Evolutionary conservation across 2,329 filamentous ascomycete genomes (phyloP).

Genomic region (Hyphodiscus sp.): DNA sequence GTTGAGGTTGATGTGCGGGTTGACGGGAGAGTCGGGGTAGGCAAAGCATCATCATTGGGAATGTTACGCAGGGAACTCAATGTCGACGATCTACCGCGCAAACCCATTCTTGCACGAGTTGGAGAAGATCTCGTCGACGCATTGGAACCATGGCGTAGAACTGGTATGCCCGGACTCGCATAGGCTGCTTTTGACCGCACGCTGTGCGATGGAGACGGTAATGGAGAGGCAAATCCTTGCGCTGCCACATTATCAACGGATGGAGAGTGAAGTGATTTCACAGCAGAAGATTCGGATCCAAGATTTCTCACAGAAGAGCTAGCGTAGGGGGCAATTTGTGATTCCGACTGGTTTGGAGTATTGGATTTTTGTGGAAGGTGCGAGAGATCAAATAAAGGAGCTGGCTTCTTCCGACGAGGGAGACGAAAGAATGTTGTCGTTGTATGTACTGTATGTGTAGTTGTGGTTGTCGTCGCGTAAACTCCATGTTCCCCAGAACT

Average conservation of each 20-base stretch:
- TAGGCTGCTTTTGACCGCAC: constrained; percentile 19
- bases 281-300: constrained; percentile 25
- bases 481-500: constrained; percentile 64
- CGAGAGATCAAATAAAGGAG: constrained; percentile 78
- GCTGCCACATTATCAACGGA: constrained; percentile 20
- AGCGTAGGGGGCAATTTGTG: constrained; percentile 34
- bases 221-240: constrained; percentile 19
- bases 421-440: constrained; percentile 76
- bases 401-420: constrained; percentile 66
- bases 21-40: constrained; percentile 51
- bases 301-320: constrained; percentile 36
- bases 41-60: constrained; percentile 63
- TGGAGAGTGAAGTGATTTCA: constrained; percentile 36
- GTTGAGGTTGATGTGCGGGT: constrained; percentile 74
- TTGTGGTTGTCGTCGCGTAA: constrained; percentile 52
- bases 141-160: constrained; percentile 55
- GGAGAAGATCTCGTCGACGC: constrained; percentile 65
- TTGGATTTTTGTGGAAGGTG: constrained; percentile 75
- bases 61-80: constrained; percentile 73
- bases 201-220: constrained; percentile 25
- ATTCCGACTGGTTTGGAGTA: constrained; percentile 26
- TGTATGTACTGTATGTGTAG: constrained; percentile 55
- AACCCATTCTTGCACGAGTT: constrained; percentile 50
- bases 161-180: constrained; percentile 35
- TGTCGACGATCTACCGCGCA: constrained; percentile 79